phyloP scores from a whole-genome alignment of 768 basidiomycete species.

The Infundibulicybe gibba region DNA sequence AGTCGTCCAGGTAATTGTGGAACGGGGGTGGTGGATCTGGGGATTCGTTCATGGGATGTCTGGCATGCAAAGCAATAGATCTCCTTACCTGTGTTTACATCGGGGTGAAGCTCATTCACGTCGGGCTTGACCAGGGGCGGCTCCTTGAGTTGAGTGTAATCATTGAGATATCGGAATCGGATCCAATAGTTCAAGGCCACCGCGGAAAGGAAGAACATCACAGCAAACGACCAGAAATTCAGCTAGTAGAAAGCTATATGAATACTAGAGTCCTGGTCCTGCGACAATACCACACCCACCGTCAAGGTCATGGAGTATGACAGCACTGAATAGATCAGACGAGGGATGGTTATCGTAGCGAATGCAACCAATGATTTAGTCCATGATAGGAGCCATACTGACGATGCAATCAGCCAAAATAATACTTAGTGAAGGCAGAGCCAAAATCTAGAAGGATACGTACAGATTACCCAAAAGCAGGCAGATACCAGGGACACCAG shows the following conservation, averaged over 20 bases:
- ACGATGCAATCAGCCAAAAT: conserved; percentile 3
- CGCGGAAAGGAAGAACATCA: conserved; percentile 65
- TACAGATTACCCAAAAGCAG: conserved; percentile 81
- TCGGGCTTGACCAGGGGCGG: conserved; percentile 80
- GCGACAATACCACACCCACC: conserved; percentile 33
- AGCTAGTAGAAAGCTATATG: conserved; percentile 48
- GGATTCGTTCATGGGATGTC: conserved; percentile 8
- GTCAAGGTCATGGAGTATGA: conserved; percentile 91
- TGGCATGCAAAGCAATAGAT: background rate
- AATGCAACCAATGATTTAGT: conserved; percentile 70
- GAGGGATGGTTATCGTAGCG: conserved; percentile 79
- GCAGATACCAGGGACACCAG: conserved; percentile 75
- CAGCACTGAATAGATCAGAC: conserved; percentile 70
- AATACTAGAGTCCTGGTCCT: background rate
- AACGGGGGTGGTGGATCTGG: conserved; percentile 70
- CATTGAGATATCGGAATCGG: conserved; percentile 75
- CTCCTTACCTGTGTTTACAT: conserved; percentile 65
- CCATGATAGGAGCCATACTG: conserved; percentile 86
- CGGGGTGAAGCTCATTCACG: conserved; percentile 86
- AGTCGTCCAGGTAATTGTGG: conserved; percentile 97
- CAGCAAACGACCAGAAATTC: conserved; percentile 87
- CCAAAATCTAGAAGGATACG: conserved; percentile 28
- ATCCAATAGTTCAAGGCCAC: conserved; percentile 81
- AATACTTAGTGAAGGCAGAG: conserved; percentile 2
- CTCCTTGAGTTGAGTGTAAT: conserved; percentile 74